A percentile compares a stretch with the other conserved stretches of the same genome.
phyloP scores from a whole-genome alignment of 192 early-diverging fungal genomes.

The Jimgerdemannia flammicorona region DNA sequence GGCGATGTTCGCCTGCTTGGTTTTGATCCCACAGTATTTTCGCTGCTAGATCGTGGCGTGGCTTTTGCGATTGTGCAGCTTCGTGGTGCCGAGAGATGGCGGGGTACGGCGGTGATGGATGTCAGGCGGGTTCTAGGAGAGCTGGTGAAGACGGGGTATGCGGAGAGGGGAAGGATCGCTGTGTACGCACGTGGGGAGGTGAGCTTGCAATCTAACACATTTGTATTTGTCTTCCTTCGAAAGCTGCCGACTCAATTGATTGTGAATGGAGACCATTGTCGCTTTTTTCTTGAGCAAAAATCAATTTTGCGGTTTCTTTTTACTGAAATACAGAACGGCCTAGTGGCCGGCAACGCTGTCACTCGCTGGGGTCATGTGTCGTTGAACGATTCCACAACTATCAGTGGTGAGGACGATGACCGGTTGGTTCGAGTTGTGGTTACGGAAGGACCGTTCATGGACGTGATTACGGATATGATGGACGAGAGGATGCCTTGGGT shows the following conservation, averaged over 20 bases:
- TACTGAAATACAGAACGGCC: not conserved
- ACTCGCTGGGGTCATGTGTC: not conserved
- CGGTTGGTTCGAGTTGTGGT: conserved; percentile 30
- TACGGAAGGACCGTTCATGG: conserved; percentile 27
- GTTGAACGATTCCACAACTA: not conserved
- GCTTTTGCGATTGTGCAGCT: not conserved
- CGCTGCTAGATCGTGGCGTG: not conserved
- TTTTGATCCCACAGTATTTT: not conserved
- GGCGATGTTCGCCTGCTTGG: not conserved
- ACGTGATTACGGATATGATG: conserved; percentile 29
- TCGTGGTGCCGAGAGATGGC: not conserved
- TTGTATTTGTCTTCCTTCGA: too few species aligned
- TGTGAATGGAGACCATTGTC: not conserved
- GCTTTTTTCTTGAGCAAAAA: not conserved
- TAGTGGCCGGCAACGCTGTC: not conserved
- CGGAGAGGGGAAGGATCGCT: not conserved
- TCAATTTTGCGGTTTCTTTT: too few species aligned
- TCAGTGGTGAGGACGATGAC: not conserved
- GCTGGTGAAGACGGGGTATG: not conserved
- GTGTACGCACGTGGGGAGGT: not conserved
- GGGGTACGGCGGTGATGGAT: not conserved
- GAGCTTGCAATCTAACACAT: not conserved
- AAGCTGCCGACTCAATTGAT: too few species aligned
- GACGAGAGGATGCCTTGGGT: conserved; percentile 26
- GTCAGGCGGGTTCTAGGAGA: not conserved